Percentiles rank a stretch among this genome's conserved stretches.
Conservation (phyloP, 2,329 filamentous ascomycete genomes). For the Epichloe uncinata region DNA sequence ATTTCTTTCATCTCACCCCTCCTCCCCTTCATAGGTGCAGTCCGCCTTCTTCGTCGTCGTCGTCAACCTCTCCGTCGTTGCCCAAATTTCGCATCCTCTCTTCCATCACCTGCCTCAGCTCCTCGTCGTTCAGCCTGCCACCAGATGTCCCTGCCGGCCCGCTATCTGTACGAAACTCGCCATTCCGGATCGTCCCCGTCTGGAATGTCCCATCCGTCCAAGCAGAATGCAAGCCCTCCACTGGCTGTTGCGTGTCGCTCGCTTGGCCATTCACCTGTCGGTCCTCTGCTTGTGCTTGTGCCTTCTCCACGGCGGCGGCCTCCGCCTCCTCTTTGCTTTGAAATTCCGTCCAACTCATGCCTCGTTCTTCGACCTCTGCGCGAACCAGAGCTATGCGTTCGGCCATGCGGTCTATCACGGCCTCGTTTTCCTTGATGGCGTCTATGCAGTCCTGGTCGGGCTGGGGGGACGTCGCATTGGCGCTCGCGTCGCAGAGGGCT, state of each 20-base stretch:
- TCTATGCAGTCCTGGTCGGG: constrained; percentile 60
- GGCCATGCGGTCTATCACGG: constrained; percentile 54
- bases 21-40: constrained; percentile 39
- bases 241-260: background rate
- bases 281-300: constrained; percentile 6
- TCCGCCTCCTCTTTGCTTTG: constrained; percentile 31
- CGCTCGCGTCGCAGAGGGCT: constrained; percentile 12
- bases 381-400: constrained; percentile 51
- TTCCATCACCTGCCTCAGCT: constrained; percentile 42
- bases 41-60: constrained; percentile 34
- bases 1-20: background rate
- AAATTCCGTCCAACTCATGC: constrained; percentile 44
- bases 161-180: constrained; percentile 32
- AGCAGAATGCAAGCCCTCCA: constrained; percentile 23
- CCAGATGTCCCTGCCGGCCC: constrained; percentile 15
- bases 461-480: constrained; percentile 3
- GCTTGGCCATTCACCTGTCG: background rate
- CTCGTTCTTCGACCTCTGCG: constrained; percentile 48
- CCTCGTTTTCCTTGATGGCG: constrained; percentile 58
- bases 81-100: constrained; percentile 36
- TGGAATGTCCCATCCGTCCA: constrained; percentile 54
- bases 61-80: constrained; percentile 24
- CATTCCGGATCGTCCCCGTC: constrained; percentile 41
- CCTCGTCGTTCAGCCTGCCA: constrained; percentile 43
- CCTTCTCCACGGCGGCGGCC: constrained; percentile 15